phyloP scores from a whole-genome alignment of 139 green algal species.

The Coelastrella sp. region DNA sequence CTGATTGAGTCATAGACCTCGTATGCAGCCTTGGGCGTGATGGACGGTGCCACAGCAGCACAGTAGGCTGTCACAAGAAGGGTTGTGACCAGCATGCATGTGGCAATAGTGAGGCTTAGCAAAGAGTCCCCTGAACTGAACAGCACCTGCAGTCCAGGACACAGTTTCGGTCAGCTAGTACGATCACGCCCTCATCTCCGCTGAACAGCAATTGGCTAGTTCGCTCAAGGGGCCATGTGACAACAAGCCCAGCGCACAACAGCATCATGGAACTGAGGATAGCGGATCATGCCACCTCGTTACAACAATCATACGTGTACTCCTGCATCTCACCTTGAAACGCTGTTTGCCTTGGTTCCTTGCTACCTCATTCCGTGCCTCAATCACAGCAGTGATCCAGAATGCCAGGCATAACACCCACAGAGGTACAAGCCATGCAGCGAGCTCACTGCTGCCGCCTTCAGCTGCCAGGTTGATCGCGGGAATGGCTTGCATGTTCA shows the following conservation, averaged over 20 bases:
- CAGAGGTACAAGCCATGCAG: conserved; percentile 40
- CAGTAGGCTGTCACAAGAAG: conserved; percentile 47
- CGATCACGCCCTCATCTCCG: too few species aligned
- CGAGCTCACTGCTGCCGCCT: not conserved
- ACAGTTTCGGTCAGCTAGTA: too few species aligned
- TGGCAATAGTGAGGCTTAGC: conserved; percentile 20
- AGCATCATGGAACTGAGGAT: too few species aligned
- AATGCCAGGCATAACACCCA: conserved; percentile 47
- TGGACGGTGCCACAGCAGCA: not conserved
- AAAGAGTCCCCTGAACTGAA: conserved; percentile 24
- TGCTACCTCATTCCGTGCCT: not conserved
- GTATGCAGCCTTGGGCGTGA: conserved; percentile 43
- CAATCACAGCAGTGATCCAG: not conserved
- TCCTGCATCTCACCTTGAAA: not conserved
- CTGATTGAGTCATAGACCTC: conserved; percentile 52
- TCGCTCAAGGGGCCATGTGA: too few species aligned
- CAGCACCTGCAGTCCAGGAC: conserved; percentile 25
- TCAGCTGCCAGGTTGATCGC: conserved; percentile 18
- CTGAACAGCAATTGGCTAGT: too few species aligned
- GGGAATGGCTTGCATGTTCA: not conserved
- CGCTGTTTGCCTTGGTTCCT: conserved; percentile 14
- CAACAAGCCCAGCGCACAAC: too few species aligned
- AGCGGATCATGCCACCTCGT: too few species aligned
- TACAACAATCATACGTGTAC: too few species aligned
- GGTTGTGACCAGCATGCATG: conserved; percentile 26